phyloP scores from a whole-genome alignment of 2,329 filamentous ascomycete species.

The Lecanicillium sp. region DNA sequence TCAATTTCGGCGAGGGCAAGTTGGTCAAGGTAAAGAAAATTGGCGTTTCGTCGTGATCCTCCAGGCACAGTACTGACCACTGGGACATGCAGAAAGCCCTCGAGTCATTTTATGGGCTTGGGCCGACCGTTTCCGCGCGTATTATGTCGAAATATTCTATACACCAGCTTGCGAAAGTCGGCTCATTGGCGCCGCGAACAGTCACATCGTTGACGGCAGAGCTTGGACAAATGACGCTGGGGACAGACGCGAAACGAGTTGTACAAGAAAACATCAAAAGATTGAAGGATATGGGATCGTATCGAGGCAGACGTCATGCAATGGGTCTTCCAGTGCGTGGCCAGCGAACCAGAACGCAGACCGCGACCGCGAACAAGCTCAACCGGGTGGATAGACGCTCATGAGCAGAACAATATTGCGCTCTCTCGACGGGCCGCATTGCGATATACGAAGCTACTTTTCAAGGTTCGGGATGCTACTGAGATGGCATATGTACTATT shows the following conservation, averaged over 20 bases:
- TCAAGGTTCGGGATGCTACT: too few species aligned
- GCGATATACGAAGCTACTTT: too few species aligned
- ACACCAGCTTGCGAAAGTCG: conserved; percentile 73
- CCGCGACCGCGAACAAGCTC: conserved; percentile 51
- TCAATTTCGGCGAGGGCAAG: conserved; percentile 76
- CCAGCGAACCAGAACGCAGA: conserved; percentile 77
- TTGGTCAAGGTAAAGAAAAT: conserved; percentile 66
- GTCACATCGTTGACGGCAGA: conserved; percentile 77
- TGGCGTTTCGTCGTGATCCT: neutral
- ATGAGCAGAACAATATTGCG: neutral
- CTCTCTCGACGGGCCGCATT: too few species aligned
- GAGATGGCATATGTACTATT: too few species aligned
- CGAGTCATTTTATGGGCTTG: conserved; percentile 79
- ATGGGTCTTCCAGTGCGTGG: conserved; percentile 88
- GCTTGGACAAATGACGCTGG: conserved; percentile 85
- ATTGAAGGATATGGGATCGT: conserved; percentile 83
- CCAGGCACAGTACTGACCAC: neutral
- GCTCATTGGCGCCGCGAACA: conserved; percentile 65
- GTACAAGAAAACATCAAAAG: conserved; percentile 79
- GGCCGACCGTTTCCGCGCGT: conserved; percentile 57
- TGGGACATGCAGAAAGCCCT: conserved; percentile 54
- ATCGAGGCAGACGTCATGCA: conserved; percentile 82
- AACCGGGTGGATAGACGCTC: conserved; percentile 45
- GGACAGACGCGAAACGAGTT: conserved; percentile 74
- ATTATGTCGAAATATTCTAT: conserved; percentile 88